These are phyloP conservation scores for Capsicum baccatum DNA, from an alignment of 257 asterid species.

Conservation along the genomic window DNA sequence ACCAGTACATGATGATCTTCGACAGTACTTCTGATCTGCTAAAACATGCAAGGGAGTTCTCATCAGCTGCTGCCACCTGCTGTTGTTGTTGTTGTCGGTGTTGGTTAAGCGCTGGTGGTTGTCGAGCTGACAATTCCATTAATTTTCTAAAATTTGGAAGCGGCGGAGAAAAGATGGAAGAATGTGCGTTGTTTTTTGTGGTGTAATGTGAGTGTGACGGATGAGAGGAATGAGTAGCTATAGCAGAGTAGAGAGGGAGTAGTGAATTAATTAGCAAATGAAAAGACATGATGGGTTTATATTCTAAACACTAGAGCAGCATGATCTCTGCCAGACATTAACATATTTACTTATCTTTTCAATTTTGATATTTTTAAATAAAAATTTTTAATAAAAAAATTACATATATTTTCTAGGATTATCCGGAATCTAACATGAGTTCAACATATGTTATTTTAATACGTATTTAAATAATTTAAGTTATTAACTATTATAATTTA, in stretches of 20 bases:
- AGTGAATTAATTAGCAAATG: background rate
- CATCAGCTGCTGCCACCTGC: background rate
- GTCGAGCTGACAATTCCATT: conserved; percentile 22
- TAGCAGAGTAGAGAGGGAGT: background rate
- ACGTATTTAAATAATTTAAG: too few relatives aligned
- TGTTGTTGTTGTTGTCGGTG: background rate
- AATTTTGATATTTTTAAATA: too few relatives aligned
- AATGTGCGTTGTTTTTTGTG: background rate
- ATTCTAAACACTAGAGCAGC: too few relatives aligned
- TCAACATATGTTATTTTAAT: too few relatives aligned
- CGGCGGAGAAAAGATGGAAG: conserved; percentile 31
- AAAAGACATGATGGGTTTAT: background rate
- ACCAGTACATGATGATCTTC: background rate
- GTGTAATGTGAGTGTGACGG: too few relatives aligned
- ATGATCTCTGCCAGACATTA: too few relatives aligned
- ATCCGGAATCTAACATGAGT: too few relatives aligned
- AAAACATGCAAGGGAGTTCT: background rate
- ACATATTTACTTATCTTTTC: too few relatives aligned
- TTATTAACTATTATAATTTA: too few relatives aligned
- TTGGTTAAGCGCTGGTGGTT: background rate
- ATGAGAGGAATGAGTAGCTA: background rate
- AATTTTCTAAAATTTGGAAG: background rate
- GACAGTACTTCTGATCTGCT: background rate
- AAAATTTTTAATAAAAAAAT: too few relatives aligned
- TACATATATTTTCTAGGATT: too few relatives aligned